Percentiles rank a stretch among this genome's conserved stretches.
Conservation (phyloP, 164 flowering plant genomes). For the Vitis cinerea region DNA sequence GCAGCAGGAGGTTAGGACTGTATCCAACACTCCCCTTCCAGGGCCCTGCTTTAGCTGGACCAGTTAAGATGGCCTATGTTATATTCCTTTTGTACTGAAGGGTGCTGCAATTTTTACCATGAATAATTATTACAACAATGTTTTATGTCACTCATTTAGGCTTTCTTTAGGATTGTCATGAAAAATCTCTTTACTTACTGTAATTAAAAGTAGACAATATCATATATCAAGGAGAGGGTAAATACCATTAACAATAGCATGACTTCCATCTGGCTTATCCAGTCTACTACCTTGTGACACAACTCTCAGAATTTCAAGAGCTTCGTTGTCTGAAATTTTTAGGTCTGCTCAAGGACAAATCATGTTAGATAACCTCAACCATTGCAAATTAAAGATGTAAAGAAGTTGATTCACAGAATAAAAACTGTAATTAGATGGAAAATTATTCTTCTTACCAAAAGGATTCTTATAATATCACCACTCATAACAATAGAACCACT, state of each 20-base stretch:
- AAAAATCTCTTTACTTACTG: background rate
- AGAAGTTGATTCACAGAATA: background rate
- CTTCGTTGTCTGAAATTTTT: constrained; percentile 54
- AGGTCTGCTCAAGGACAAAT: constrained; percentile 38
- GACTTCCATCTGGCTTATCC: constrained; percentile 27
- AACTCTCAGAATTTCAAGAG: constrained; percentile 49
- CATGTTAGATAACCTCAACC: background rate
- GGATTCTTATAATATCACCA: background rate
- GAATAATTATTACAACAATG: background rate
- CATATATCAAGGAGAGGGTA: background rate
- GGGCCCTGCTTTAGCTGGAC: no score
- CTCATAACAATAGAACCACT: no score
- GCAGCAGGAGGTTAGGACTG: background rate
- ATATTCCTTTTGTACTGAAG: no score
- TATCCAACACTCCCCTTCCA: no score
- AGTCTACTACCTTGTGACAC: constrained; percentile 32
- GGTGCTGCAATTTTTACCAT: no score
- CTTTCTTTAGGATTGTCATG: background rate
- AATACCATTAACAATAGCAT: constrained; percentile 51
- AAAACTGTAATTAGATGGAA: background rate
- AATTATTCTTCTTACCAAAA: background rate
- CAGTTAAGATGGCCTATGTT: no score
- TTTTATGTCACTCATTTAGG: background rate
- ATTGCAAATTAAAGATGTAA: background rate
- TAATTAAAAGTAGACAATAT: background rate